These are phyloP conservation scores for Fraxinus pennsylvanica DNA, from an alignment of 257 asterid genomes.

Conservation along the genomic window DNA sequence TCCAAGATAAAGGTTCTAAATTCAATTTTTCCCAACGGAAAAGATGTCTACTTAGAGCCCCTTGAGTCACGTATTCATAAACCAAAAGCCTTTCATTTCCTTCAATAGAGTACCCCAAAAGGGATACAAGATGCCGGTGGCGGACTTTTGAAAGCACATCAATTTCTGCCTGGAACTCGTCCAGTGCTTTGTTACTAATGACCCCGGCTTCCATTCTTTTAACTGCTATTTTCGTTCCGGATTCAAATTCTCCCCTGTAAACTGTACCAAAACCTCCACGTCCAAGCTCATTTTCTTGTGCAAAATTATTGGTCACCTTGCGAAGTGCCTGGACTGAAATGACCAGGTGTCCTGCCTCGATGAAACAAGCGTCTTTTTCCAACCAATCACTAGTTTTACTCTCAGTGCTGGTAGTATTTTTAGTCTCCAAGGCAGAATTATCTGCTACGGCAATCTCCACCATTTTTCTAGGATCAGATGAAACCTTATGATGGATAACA, in stretches of 20 bases:
- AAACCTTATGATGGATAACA: conserved; percentile 47
- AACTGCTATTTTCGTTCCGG: conserved; percentile 34
- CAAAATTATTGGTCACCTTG: conserved; percentile 26
- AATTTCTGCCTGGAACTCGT: conserved; percentile 35
- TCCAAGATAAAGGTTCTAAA: conserved; percentile 30
- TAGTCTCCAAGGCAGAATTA: conserved; percentile 30
- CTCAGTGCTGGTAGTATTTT: conserved; percentile 23
- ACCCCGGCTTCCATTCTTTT: conserved; percentile 39
- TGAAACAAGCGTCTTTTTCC: conserved; percentile 16
- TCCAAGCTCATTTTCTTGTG: conserved; percentile 22
- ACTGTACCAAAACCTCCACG: conserved; percentile 38
- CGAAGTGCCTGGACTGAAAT: conserved; percentile 31
- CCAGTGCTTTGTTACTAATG: conserved; percentile 26
- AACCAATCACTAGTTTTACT: conserved; percentile 32
- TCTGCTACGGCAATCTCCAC: conserved; percentile 40
- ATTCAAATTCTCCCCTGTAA: conserved; percentile 28
- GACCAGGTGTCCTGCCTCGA: conserved; percentile 16
- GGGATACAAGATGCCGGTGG: conserved; percentile 39
- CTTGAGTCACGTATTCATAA: conserved; percentile 35
- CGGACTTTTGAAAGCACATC: conserved; percentile 36
- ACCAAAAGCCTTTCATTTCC: conserved; percentile 36
- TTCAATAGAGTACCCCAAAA: conserved; percentile 31
- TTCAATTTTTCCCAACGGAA: conserved; percentile 22
- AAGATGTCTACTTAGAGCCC: conserved; percentile 36
- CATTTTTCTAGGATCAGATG: conserved; percentile 32